Conservation (phyloP, 2,329 filamentous ascomycete genomes). For the Calonectria crousiana region DNA sequence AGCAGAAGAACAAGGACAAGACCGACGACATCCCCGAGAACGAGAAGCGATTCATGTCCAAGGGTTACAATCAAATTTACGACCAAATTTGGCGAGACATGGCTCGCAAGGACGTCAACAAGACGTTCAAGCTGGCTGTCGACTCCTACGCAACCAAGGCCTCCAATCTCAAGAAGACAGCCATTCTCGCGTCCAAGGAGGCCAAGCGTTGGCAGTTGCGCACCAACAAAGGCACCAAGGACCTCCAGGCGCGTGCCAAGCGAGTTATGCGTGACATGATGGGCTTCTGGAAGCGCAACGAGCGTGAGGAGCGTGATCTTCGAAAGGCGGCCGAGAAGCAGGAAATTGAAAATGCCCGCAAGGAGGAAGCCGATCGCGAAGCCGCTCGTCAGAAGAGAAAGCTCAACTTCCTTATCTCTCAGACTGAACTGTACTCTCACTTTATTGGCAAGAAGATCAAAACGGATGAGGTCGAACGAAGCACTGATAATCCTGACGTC, state of each 20-base stretch:
- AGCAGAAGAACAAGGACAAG: constrained; percentile 63
- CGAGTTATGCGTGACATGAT: constrained; percentile 99
- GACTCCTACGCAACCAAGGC: constrained; percentile 88
- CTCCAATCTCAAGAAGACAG: constrained; percentile 98
- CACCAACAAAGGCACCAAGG: constrained; percentile 98
- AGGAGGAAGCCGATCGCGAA: constrained; percentile 96
- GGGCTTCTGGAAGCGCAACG: constrained; percentile 99
- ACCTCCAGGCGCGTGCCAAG: constrained; percentile 96
- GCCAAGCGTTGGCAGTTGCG: constrained; percentile 96
- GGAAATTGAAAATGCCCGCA: constrained; percentile 95
- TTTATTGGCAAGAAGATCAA: constrained; percentile 99
- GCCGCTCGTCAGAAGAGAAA: constrained; percentile 98
- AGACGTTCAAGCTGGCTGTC: constrained; percentile 89
- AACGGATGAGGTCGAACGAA: constrained; percentile 92
- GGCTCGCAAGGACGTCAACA: constrained; percentile 91
- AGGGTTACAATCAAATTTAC: constrained; percentile 96
- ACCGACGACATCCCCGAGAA: constrained; percentile 65
- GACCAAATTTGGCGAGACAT: constrained; percentile 98
- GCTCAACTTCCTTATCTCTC: constrained; percentile 98
- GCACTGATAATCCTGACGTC: constrained; percentile 84
- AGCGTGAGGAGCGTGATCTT: constrained; percentile 94
- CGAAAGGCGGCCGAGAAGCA: constrained; percentile 95
- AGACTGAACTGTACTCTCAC: constrained; percentile 98
- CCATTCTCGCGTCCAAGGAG: constrained; percentile 95
- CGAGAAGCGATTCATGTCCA: constrained; percentile 81